phyloP scores from a whole-genome alignment of 768 basidiomycete genomes.

The Butyriboletus loyo region DNA sequence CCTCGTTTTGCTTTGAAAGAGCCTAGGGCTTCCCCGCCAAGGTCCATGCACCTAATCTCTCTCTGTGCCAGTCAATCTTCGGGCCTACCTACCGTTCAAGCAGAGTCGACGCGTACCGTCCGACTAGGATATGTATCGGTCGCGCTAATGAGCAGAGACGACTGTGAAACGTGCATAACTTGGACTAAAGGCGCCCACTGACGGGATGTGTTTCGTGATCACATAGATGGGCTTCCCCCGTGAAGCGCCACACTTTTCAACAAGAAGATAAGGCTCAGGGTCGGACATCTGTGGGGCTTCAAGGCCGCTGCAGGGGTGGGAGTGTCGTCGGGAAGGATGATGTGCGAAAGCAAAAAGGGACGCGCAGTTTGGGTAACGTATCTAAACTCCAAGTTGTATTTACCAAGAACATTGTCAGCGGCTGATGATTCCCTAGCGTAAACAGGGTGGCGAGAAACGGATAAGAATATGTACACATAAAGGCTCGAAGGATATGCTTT shows the following conservation, averaged over 20 bases:
- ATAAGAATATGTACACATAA: constrained; percentile 35
- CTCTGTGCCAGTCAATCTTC: constrained; percentile 27
- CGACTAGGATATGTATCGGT: constrained; percentile 31
- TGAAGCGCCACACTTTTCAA: constrained; percentile 41
- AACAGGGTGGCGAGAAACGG: constrained; percentile 23
- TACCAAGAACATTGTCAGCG: constrained; percentile 28
- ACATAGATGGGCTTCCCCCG: constrained; percentile 43
- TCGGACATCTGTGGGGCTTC: constrained; percentile 22
- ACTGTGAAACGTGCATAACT: constrained; percentile 16
- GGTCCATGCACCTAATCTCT: constrained; percentile 44
- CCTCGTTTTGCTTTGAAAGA: constrained; percentile 39
- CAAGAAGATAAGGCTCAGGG: constrained; percentile 36
- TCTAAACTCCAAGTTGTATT: constrained; percentile 26
- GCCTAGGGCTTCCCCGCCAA: constrained; percentile 38
- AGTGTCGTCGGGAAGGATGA: constrained; percentile 14
- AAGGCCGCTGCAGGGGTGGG: constrained; percentile 6
- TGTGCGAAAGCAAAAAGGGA: constrained; percentile 26
- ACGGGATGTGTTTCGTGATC: constrained; percentile 42
- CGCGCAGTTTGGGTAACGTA: constrained; percentile 25
- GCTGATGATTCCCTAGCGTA: constrained; percentile 25
- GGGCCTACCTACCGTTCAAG: neutral
- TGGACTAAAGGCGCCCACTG: constrained; percentile 23
- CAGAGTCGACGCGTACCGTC: constrained; percentile 26
- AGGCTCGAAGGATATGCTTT: constrained; percentile 19
- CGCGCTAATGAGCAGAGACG: constrained; percentile 22